Percentiles rank a stretch among this genome's conserved stretches.
Evolutionary conservation across 257 asterid species (phyloP).

Genomic region (Nicotiana knightiana): DNA sequence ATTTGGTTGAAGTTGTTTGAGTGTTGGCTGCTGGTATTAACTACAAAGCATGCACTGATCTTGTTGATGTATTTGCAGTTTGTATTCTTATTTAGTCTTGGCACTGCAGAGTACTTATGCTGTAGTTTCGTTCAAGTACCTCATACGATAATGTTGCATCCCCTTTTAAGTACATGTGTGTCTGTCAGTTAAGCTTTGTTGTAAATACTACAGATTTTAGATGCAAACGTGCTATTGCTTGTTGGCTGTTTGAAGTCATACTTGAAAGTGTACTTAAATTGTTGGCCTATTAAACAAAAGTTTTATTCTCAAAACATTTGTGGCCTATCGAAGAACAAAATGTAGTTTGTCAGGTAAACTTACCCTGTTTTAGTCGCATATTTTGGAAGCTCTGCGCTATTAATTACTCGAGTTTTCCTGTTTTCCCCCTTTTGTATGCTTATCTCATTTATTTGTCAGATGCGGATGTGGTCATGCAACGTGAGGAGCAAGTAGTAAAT

Average conservation of each 20-base stretch:
- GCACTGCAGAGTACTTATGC: not conserved
- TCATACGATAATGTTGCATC: not conserved
- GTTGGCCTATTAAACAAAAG: not conserved
- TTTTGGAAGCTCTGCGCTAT: not conserved
- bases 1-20: not conserved
- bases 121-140: constrained; percentile 7
- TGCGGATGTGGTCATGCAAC: constrained; percentile 36
- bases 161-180: not conserved
- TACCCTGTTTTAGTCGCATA: not conserved
- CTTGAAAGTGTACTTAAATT: not conserved
- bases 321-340: not conserved
- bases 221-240: not conserved
- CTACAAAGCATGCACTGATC: not conserved
- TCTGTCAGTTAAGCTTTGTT: not conserved
- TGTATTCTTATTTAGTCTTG: not conserved
- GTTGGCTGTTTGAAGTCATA: not conserved
- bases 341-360: not conserved
- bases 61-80: not conserved
- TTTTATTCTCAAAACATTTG: not conserved
- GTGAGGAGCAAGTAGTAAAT: constrained; percentile 51
- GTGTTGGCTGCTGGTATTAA: not conserved
- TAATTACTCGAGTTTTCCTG: not conserved
- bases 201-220: not conserved
- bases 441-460: constrained; percentile 16
- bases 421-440: not conserved